Base-by-base conservation (phyloP, 1,284 basidiomycete species). In the Tilletia setariae region DNA sequence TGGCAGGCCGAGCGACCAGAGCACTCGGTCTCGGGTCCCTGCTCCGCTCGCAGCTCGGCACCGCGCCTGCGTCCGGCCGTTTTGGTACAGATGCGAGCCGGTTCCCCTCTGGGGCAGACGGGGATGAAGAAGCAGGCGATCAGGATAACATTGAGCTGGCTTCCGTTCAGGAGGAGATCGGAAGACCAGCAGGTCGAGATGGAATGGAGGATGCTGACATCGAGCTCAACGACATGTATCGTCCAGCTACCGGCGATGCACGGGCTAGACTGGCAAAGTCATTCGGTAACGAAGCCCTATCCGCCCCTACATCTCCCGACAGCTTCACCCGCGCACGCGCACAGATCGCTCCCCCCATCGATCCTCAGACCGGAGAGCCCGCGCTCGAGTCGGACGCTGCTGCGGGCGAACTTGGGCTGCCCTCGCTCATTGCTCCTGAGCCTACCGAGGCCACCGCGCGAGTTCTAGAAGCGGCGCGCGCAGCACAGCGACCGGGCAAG, bases 371-470 rank as follows among this genome's bases (percentile, higher is more conserved):
- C 15, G 56, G 56, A 8, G 56, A 25, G 35, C 56, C 28, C 8
- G 30, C 56, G 25, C 56, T 61, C 56, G 25, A 61, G 35, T 61
- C 56, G 16, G 56, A 61, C n/a, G 9, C 28, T 15, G 56, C 23
- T 16, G 56, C 56, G 6, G 25, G 16, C 30, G 56, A 61, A 6
- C 56, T 61, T 15, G 56, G 56, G n/a, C n/a, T 61, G 7, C 56
- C 56, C 15, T 61, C 56, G 25, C 56, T 61, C 56, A 61, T 61
- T 35, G 56, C 56, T 9, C 56, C 56, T 13, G 56, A 61, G 28
- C 56, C 56, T 11, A 61, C 56, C 25, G 56, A 61, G 30, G 56
- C 56, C 56, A 61, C 56, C 13, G 56, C 56, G 16, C 56, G 56
- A 2, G 56, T 61, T 30, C 56, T 61, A 25, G 56, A 61, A 30